Percentiles rank a stretch among this genome's conserved stretches.
These are phyloP conservation scores for Starmerella sirachaensis DNA, from an alignment of 805 yeast species.

Conservation along the genomic window DNA sequence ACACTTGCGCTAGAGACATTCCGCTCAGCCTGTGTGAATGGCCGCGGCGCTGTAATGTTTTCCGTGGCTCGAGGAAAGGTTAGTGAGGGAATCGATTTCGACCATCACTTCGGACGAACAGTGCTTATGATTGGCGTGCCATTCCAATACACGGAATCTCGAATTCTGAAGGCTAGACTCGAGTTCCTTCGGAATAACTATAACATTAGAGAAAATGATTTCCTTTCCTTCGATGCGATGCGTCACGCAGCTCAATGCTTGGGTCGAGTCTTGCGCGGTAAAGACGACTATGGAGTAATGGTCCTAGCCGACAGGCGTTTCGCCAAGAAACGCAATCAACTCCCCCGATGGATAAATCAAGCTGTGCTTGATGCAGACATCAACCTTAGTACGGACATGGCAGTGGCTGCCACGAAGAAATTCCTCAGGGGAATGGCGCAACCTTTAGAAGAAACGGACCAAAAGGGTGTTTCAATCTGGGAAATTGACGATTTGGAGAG, in stretches of 20 bases:
- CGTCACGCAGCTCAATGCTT: slow-evolving; percentile 98
- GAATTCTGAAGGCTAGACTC: slow-evolving; percentile 85
- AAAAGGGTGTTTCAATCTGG: slow-evolving; percentile 94
- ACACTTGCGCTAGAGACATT: slow-evolving; percentile 90
- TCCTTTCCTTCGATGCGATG: slow-evolving; percentile 96
- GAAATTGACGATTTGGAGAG: slow-evolving; percentile 37
- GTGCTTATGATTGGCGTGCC: slow-evolving; percentile 99
- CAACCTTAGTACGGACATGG: slow-evolving; percentile 93
- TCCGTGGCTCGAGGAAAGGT: slow-evolving; percentile 99
- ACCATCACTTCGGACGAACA: slow-evolving; percentile 94
- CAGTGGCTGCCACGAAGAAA: slow-evolving; percentile 84
- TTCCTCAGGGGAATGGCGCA: slow-evolving; percentile 89
- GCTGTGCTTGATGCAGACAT: slow-evolving; percentile 84
- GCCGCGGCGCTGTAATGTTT: slow-evolving; percentile 89
- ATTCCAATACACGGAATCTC: slow-evolving; percentile 94
- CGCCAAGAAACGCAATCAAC: slow-evolving; percentile 68
- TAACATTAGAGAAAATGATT: slow-evolving; percentile 87
- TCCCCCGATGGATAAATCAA: slow-evolving; percentile 96
- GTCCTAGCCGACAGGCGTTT: slow-evolving; percentile 92
- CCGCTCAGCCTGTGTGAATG: slow-evolving; percentile 91
- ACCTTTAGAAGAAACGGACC: slow-evolving; percentile 78
- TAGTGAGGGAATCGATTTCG: slow-evolving; percentile 98
- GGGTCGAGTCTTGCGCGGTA: slow-evolving; percentile 94
- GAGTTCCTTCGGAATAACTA: slow-evolving; percentile 89
- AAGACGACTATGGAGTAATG: slow-evolving; percentile 98